Evolutionary conservation across 2,329 filamentous ascomycete species (phyloP).

Genomic region (Cordyceps pruinosa): DNA sequence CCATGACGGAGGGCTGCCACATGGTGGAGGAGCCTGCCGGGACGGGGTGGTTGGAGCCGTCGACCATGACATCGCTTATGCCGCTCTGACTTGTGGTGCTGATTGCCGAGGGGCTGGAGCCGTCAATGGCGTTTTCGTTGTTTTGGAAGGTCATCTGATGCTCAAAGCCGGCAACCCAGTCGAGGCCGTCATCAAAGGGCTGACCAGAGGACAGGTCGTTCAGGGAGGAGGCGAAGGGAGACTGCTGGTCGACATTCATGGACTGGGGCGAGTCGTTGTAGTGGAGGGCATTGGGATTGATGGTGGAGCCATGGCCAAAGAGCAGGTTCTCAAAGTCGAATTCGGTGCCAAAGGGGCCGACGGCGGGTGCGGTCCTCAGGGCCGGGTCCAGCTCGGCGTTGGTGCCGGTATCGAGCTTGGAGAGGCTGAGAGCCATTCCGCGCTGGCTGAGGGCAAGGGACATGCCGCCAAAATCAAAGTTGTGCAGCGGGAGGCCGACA

Average conservation of each 20-base stretch:
- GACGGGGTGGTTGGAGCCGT: slow-evolving; percentile 63
- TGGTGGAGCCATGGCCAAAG: slow-evolving; percentile 60
- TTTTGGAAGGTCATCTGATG: slow-evolving; percentile 63
- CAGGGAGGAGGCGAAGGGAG: slow-evolving; percentile 51
- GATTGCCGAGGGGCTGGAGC: slow-evolving; percentile 91
- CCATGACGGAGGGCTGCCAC: slow-evolving; percentile 65
- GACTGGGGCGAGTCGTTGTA: slow-evolving; percentile 72
- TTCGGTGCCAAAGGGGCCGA: slow-evolving; percentile 56
- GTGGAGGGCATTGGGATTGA: slow-evolving; percentile 70
- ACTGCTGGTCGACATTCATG: slow-evolving; percentile 54
- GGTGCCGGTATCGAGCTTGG: slow-evolving; percentile 75
- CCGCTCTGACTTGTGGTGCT: slow-evolving; percentile 90
- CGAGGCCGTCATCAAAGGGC: slow-evolving; percentile 69
- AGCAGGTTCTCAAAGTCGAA: slow-evolving; percentile 63
- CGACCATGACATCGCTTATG: slow-evolving; percentile 85
- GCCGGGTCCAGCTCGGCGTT: slow-evolving; percentile 58
- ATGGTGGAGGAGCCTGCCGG: slow-evolving; percentile 49
- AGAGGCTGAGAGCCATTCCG: slow-evolving; percentile 59
- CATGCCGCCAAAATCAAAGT: slow-evolving; percentile 63
- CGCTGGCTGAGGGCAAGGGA: slow-evolving; percentile 60
- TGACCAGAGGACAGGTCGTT: slow-evolving; percentile 52
- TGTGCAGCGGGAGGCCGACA: slow-evolving; percentile 55
- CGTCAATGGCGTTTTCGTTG: slow-evolving; percentile 79
- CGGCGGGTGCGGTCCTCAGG: slow-evolving; percentile 69
- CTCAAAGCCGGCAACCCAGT: slow-evolving; percentile 78